Conservation (phyloP, 164 flowering plant species). For the Tetrastigma voinierianum region DNA sequence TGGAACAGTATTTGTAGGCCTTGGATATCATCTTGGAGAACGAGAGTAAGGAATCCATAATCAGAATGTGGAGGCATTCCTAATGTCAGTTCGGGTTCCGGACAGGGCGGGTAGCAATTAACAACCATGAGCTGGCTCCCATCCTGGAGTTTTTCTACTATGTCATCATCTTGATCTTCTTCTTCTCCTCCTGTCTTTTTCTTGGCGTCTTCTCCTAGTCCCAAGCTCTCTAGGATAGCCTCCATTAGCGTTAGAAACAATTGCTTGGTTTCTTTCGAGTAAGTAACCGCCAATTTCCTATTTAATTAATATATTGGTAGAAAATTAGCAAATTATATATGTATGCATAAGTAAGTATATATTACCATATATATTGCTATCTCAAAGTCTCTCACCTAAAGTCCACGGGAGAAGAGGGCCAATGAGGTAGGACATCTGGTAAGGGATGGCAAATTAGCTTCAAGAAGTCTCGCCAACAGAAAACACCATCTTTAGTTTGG, state of each 20-base stretch:
- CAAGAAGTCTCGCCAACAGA: slow-evolving; percentile 91
- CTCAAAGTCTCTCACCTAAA: slow-evolving; percentile 46
- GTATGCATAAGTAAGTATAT: too few relatives aligned
- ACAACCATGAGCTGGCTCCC: slow-evolving; percentile 83
- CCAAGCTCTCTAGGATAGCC: slow-evolving; percentile 74
- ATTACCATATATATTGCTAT: too few relatives aligned
- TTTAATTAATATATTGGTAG: not conserved
- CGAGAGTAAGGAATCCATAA: slow-evolving; percentile 82
- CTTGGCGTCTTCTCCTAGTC: slow-evolving; percentile 16
- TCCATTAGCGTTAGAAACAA: slow-evolving; percentile 53
- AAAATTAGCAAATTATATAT: too few relatives aligned
- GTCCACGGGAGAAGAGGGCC: slow-evolving; percentile 83
- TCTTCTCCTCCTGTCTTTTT: slow-evolving; percentile 15
- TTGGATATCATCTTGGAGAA: slow-evolving; percentile 71
- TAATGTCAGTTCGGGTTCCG: slow-evolving; percentile 77
- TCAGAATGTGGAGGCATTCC: slow-evolving; percentile 95
- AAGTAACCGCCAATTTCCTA: slow-evolving; percentile 54
- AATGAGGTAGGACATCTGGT: slow-evolving; percentile 45
- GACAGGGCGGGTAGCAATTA: slow-evolving; percentile 82
- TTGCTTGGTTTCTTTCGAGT: slow-evolving; percentile 49
- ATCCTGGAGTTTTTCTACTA: slow-evolving; percentile 38
- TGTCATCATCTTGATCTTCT: slow-evolving; percentile 20
- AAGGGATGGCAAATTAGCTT: slow-evolving; percentile 59
- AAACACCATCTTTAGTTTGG: slow-evolving; percentile 77
- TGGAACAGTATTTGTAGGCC: slow-evolving; percentile 60